Evolutionary conservation across 2,329 filamentous ascomycete genomes (phyloP), one percentile per base, ranked within the genome.

Genomic region (Fusarium sp.): DNA sequence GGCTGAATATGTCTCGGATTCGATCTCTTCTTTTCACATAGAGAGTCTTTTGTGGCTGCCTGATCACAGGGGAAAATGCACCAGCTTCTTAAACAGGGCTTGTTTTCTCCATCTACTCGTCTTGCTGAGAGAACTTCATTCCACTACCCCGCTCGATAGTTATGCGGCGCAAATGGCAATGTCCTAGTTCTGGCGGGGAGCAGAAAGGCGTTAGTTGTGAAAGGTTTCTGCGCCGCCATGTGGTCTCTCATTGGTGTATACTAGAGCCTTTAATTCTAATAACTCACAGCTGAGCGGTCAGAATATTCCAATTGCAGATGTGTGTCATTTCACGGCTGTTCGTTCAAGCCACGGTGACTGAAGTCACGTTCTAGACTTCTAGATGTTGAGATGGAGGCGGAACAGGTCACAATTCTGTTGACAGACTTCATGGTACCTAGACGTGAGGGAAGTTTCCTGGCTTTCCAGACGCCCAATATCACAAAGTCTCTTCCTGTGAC

Each of bases 241-340:
- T n/a, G n/a, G n/a, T n/a, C n/a, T n/a, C n/a, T n/a, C n/a, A n/a
- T n/a, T n/a, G n/a, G n/a, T n/a, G n/a, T n/a, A n/a, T n/a, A n/a
- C n/a, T n/a, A n/a, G n/a, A n/a, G n/a, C n/a, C n/a, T n/a, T n/a
- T n/a, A n/a, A n/a, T n/a, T n/a, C n/a, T n/a, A n/a, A n/a, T n/a
- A n/a, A n/a, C n/a, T n/a, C n/a, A n/a, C n/a, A n/a, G 21, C 34
- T 37, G 34, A 37, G 34, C 34, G 10, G 18, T 11, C 18, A 12
- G 34, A 4, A 7, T 37, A 7, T 12, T 7, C 18, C 6, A n/a
- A n/a, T 37, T 37, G 10, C 10, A 37, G 10, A 37, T 4, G 1
- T 11, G 10, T 6, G 2, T 12, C 10, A 2, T n/a, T 12, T n/a
- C 6, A 4, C 18, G 0, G 18, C 34, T n/a, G 6, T 3, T 1